Evolutionary conservation across 148 eudicot species (phyloP).

Genomic region (Heliamphora exappendiculata): DNA sequence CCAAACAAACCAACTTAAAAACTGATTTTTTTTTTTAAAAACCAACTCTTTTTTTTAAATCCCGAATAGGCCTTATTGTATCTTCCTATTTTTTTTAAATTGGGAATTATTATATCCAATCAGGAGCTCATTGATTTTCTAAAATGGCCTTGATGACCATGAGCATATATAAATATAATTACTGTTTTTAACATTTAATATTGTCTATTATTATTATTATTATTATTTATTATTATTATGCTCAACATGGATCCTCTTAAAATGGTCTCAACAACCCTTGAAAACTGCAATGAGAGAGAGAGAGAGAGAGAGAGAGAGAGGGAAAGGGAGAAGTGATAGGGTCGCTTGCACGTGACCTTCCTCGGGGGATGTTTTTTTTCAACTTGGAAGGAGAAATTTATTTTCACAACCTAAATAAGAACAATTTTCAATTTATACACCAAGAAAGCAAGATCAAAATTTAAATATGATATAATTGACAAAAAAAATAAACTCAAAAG

Average conservation of each 20-base stretch:
- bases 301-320: too few relatives aligned
- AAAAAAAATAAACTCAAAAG: too few relatives aligned
- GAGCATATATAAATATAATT: slow-evolving; percentile 10
- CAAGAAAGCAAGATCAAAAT: too few relatives aligned
- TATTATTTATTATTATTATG: slow-evolving; percentile 9
- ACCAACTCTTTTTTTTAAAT: too few relatives aligned
- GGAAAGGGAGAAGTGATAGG: neutral
- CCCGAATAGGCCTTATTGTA: too few relatives aligned
- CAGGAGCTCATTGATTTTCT: slow-evolving; percentile 13
- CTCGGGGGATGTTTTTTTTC: neutral
- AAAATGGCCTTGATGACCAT: slow-evolving; percentile 16
- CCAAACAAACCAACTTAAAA: too few relatives aligned
- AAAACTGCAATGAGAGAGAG: neutral
- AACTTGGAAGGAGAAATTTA: too few relatives aligned
- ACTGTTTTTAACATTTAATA: neutral
- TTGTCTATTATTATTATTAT: too few relatives aligned
- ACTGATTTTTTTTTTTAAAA: too few relatives aligned
- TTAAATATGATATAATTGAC: too few relatives aligned
- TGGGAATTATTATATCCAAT: neutral
- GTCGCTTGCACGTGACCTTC: neutral
- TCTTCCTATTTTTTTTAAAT: neutral
- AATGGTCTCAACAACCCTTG: slow-evolving; percentile 3
- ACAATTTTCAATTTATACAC: too few relatives aligned
- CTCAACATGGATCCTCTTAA: neutral
- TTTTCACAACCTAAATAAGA: too few relatives aligned